Conservation (phyloP, 2,329 filamentous ascomycete genomes). For the Didymella lethalis region DNA sequence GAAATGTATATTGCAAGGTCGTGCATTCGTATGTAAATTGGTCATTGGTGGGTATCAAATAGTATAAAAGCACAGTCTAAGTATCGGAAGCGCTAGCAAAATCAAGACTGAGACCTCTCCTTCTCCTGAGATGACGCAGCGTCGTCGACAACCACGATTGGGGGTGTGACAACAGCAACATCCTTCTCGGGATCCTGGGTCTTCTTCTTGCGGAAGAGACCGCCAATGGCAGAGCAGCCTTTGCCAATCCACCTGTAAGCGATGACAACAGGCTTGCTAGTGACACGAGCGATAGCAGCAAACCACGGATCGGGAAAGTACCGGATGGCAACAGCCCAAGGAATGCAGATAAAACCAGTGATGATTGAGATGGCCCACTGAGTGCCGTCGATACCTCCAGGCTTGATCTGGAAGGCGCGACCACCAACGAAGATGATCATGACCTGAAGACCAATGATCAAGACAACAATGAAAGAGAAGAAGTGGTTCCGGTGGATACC, state of each 20-base stretch:
- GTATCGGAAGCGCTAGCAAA: neutral
- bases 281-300: slow-evolving; percentile 29
- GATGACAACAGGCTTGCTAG: slow-evolving; percentile 36
- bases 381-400: slow-evolving; percentile 57
- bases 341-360: slow-evolving; percentile 60
- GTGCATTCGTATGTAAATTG: neutral
- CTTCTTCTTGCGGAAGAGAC: slow-evolving; percentile 31
- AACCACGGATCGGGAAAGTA: slow-evolving; percentile 59
- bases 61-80: slow-evolving; percentile 3
- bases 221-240: slow-evolving; percentile 22
- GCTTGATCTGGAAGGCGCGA: slow-evolving; percentile 61
- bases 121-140: neutral
- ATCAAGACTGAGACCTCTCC: slow-evolving; percentile 5
- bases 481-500: slow-evolving; percentile 65
- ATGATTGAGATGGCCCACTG: slow-evolving; percentile 69
- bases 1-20: neutral
- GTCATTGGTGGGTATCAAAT: slow-evolving; percentile 1
- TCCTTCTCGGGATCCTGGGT: slow-evolving; percentile 22
- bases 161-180: slow-evolving; percentile 26
- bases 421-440: slow-evolving; percentile 67
- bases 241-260: slow-evolving; percentile 28
- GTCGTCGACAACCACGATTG: slow-evolving; percentile 28
- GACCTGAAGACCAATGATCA: slow-evolving; percentile 67
- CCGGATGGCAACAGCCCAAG: slow-evolving; percentile 60
- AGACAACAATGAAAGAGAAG: slow-evolving; percentile 64